These are phyloP conservation scores for Pseudonectria foliicola DNA, from an alignment of 2,329 filamentous ascomycete species.

Conservation along the genomic window DNA sequence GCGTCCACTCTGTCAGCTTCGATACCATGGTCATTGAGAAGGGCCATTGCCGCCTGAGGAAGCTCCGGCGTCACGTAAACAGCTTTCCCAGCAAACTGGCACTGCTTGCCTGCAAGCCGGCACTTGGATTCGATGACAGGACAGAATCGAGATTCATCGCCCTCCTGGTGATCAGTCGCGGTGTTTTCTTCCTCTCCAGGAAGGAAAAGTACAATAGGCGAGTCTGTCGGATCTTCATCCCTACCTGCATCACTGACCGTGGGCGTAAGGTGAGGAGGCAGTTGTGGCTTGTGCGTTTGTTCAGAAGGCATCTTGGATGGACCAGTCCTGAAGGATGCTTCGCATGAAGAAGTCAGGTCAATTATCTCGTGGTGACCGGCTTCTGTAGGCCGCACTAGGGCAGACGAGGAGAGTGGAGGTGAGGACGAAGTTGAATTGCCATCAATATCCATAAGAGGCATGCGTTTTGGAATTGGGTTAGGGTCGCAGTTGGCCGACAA, in stretches of 20 bases:
- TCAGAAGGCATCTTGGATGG: slow-evolving; percentile 1
- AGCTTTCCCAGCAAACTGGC: slow-evolving; percentile 29
- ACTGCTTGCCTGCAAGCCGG: slow-evolving; percentile 25
- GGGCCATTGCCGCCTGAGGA: slow-evolving; percentile 28
- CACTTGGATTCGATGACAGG: slow-evolving; percentile 17
- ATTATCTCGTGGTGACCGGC: slow-evolving; percentile 3
- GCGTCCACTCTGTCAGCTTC: slow-evolving; percentile 25
- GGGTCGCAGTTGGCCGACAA: no score
- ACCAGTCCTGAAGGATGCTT: slow-evolving; percentile 5
- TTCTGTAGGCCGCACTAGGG: background rate
- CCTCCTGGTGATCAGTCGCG: no score
- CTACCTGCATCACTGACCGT: slow-evolving; percentile 1
- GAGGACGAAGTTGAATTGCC: slow-evolving; percentile 14
- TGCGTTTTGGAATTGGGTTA: slow-evolving; percentile 6
- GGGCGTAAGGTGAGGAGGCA: background rate
- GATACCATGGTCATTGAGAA: slow-evolving; percentile 38
- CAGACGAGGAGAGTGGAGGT: background rate
- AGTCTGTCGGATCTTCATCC: background rate
- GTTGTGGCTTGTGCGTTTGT: background rate
- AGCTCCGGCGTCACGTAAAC: slow-evolving; percentile 39
- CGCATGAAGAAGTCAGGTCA: slow-evolving; percentile 10
- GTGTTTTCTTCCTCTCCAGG: no score
- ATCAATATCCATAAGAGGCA: slow-evolving; percentile 16
- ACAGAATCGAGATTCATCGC: no score
- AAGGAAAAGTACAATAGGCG: no score